Percentiles rank a stretch among this genome's conserved stretches.
phyloP scores from a whole-genome alignment of 2,329 filamentous ascomycete genomes.

The Alternaria solani region DNA sequence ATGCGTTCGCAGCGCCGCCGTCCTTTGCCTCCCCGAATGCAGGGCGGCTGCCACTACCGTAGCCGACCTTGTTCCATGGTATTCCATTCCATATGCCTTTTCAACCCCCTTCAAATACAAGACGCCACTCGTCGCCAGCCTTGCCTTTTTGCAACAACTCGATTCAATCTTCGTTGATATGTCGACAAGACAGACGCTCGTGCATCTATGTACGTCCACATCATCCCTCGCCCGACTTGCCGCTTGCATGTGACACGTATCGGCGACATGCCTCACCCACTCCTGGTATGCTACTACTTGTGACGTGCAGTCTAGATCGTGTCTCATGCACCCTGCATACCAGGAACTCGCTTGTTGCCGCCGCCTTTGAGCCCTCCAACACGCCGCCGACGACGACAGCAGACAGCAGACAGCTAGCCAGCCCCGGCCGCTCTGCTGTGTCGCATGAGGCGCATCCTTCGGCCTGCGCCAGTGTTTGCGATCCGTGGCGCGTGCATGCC shows the following conservation, averaged over 20 bases:
- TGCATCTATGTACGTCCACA: not conserved
- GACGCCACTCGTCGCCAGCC: not conserved
- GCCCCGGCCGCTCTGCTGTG: slow-evolving; percentile 9
- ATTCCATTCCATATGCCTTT: slow-evolving; percentile 20
- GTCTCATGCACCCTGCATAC: slow-evolving; percentile 18
- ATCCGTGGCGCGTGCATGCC: slow-evolving; percentile 14
- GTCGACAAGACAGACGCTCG: not conserved
- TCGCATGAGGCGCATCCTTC: slow-evolving; percentile 17
- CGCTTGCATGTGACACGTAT: slow-evolving; percentile 36
- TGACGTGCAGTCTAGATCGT: slow-evolving; percentile 24
- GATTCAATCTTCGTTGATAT: not conserved
- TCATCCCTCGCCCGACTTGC: slow-evolving; percentile 31
- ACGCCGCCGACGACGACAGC: slow-evolving; percentile 29
- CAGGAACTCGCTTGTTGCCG: slow-evolving; percentile 18
- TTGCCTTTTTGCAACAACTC: not conserved
- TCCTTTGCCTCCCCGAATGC: slow-evolving; percentile 18
- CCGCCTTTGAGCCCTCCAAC: slow-evolving; percentile 23
- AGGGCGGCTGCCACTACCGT: slow-evolving; percentile 15
- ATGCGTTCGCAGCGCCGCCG: slow-evolving; percentile 25
- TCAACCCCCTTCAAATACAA: not conserved
- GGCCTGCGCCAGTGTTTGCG: slow-evolving; percentile 8
- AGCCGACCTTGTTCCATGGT: slow-evolving; percentile 19
- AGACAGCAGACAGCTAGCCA: not conserved
- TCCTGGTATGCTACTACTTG: slow-evolving; percentile 18
- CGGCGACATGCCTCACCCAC: slow-evolving; percentile 16